Base-by-base conservation (phyloP, 169 alveolate genomes). In the Plasmodium cynomolgi region DNA sequence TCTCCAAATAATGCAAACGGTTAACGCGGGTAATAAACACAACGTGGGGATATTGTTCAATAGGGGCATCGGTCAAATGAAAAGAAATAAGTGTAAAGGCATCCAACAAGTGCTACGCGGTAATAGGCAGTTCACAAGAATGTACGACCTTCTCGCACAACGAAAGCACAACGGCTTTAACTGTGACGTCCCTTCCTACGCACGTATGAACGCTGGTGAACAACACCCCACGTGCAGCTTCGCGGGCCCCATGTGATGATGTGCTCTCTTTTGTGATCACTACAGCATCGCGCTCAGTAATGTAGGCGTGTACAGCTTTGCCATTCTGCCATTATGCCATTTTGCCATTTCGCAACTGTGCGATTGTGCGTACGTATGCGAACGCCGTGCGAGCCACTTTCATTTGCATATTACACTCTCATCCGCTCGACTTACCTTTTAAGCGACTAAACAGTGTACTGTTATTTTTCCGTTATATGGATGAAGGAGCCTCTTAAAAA, bases 381-480 rank as follows among this genome's bases (percentile, higher is more conserved):
- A 23, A 50, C 1, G 23, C 26, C 34, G 15, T 11, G 56, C 41
- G 17, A 5, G 4, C 31, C 3, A 37, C 56, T 41, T 41, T 20
- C 13, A 33, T 37, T 80, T n/a, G 37, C 50, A 15, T 77, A 80
- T 15, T 80, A 29, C 56, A 8, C 44, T 26, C 39, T 68, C 6
- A 68, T 68, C 17, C 77, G 31, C 31, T 68, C 41, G 23, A 8
- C 47, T 83, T 83, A 83, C 91, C 81, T 83, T 83, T 31, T 83
- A 58, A 58, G 72, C 26, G 9, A 39, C 72, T 83, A 31, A 80
- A 34, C 39, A 23, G 84, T 80, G 39, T 39, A 39, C 29, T 23
- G 26, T 31, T 56, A 83, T 58, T 20, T 20, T 29, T 83, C 54
- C 29, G 71, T 31, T 83, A 31, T 83, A 58, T n/a, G 71, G 23